Conservation (phyloP, 345 rosid genomes). For the Anastatica hierochuntica region DNA sequence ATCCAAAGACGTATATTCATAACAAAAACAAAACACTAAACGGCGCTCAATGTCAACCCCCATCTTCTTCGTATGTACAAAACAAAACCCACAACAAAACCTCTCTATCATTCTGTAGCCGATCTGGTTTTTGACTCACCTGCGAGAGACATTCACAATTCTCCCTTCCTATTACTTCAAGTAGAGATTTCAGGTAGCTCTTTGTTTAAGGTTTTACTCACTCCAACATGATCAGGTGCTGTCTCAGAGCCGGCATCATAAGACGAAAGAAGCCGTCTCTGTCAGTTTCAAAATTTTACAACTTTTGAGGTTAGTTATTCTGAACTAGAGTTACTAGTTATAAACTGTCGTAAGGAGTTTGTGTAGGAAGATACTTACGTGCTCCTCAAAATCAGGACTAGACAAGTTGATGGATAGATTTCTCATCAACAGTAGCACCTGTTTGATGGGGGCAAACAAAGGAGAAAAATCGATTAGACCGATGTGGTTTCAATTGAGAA, state of each 20-base stretch:
- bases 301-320: constrained; percentile 1
- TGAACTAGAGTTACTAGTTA: neutral
- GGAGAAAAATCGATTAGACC: constrained; percentile 4
- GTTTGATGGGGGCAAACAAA: constrained; percentile 34
- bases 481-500: neutral
- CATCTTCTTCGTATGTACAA: constrained; percentile 24
- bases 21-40: neutral
- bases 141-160: neutral
- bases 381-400: constrained; percentile 87
- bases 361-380: constrained; percentile 45
- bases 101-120: neutral
- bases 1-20: neutral
- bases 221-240: constrained; percentile 20
- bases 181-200: constrained; percentile 29
- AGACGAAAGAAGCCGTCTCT: constrained; percentile 79
- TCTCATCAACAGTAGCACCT: constrained; percentile 88
- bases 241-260: constrained; percentile 42
- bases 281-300: constrained; percentile 19
- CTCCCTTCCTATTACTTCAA: constrained; percentile 13
- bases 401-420: constrained; percentile 80
- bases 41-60: neutral
- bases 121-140: constrained; percentile 7
- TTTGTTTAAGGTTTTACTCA: constrained; percentile 19
- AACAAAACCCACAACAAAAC: neutral
- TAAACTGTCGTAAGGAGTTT: neutral